Conservation (phyloP, 495 filamentous ascomycete genomes). For the Cryomyces antarcticus region DNA sequence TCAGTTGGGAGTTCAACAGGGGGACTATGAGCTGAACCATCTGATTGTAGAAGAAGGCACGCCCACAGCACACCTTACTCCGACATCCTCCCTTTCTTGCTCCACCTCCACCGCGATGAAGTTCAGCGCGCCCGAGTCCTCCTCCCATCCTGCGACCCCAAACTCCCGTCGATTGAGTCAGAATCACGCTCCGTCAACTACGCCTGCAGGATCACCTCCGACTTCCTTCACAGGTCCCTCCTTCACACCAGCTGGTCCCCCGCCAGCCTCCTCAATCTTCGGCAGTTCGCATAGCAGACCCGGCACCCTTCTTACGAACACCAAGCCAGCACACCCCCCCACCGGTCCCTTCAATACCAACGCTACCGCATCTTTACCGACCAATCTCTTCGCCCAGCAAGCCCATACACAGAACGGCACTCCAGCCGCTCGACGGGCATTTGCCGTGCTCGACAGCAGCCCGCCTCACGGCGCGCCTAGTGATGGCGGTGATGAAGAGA, state of each 20-base stretch:
- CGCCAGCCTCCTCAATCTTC: conserved; percentile 35
- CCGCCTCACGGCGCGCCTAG: background rate
- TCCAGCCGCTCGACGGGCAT: background rate
- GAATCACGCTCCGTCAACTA: conserved; percentile 41
- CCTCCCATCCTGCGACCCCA: conserved; percentile 12
- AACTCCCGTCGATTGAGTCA: conserved; percentile 9
- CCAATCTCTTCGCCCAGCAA: background rate
- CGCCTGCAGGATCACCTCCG: conserved; percentile 57
- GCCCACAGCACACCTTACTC: no score
- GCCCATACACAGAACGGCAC: background rate
- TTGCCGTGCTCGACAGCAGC: conserved; percentile 8
- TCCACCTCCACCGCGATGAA: no score
- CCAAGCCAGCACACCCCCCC: background rate
- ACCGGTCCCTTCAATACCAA: background rate
- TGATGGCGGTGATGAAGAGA: conserved; percentile 18
- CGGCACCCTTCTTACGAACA: conserved; percentile 1
- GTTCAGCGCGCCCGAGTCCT: background rate
- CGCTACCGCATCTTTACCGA: background rate
- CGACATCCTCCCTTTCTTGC: no score
- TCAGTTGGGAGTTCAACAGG: no score
- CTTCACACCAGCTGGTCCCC: conserved; percentile 51
- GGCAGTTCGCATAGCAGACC: conserved; percentile 43
- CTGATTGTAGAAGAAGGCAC: no score
- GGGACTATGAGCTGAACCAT: no score
- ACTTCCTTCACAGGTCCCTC: conserved; percentile 34